These are phyloP conservation scores for Claviceps digitariae DNA, from an alignment of 2,329 filamentous ascomycete genomes.

Conservation along the genomic window DNA sequence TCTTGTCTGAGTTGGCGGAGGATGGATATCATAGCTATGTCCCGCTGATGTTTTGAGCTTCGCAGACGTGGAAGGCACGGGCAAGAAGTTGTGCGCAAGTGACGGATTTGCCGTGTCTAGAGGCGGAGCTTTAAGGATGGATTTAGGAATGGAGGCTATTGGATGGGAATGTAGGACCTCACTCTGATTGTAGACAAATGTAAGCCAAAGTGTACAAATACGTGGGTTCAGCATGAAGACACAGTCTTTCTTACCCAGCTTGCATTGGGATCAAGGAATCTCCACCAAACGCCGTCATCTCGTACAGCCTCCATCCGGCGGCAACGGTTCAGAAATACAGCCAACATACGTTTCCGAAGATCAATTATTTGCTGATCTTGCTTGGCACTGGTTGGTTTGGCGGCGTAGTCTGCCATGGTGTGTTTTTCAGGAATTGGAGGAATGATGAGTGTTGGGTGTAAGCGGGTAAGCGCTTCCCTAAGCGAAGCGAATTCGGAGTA, in stretches of 20 bases:
- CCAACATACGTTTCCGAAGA: conserved; percentile 88
- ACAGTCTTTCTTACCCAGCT: conserved; percentile 82
- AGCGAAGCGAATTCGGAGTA: conserved; percentile 96
- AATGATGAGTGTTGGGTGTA: conserved; percentile 91
- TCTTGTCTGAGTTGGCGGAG: conserved; percentile 25
- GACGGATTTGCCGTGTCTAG: conserved; percentile 88
- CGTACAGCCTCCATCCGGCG: conserved; percentile 83
- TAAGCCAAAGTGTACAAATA: conserved; percentile 9
- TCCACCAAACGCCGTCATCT: conserved; percentile 93
- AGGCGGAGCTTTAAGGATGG: conserved; percentile 87
- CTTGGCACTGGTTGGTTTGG: conserved; percentile 94
- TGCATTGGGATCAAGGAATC: conserved; percentile 92
- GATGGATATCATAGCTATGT: conserved; percentile 18
- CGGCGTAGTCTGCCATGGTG: conserved; percentile 95
- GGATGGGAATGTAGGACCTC: conserved; percentile 93
- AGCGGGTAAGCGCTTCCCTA: conserved; percentile 71
- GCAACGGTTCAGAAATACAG: conserved; percentile 89
- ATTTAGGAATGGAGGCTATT: conserved; percentile 82
- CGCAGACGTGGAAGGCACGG: conserved; percentile 70
- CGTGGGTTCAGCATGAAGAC: neutral
- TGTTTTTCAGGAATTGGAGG: conserved; percentile 98
- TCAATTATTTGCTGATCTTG: conserved; percentile 97
- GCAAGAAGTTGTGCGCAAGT: conserved; percentile 73
- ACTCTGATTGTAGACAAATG: conserved; percentile 38
- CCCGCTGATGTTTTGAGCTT: conserved; percentile 56